Conservation (phyloP, 1,139 yeast species). For the Nakaseomyces bracarensis region DNA sequence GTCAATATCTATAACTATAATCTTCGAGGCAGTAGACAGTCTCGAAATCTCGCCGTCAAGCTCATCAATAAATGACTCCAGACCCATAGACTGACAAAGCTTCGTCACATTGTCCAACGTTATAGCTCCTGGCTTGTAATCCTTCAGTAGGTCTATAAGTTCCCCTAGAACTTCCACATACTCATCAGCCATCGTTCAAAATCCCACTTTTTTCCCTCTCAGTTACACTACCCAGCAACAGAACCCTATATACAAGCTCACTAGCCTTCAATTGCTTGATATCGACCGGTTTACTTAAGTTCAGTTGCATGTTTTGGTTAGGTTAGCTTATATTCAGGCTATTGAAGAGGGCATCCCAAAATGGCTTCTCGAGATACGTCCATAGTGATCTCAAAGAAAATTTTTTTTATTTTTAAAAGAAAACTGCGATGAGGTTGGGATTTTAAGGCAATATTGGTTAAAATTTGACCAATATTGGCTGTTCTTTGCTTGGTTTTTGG, state of each 20-base stretch:
- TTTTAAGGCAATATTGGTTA: too few species aligned
- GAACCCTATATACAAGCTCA: not conserved
- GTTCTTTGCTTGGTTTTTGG: too few species aligned
- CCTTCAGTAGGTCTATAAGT: constrained; percentile 27
- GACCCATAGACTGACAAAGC: constrained; percentile 30
- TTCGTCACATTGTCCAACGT: constrained; percentile 31
- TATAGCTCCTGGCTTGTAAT: constrained; percentile 31
- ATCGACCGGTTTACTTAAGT: too few species aligned
- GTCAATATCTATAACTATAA: constrained; percentile 33
- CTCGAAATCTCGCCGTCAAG: constrained; percentile 24
- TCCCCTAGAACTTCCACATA: constrained; percentile 24
- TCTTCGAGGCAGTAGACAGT: constrained; percentile 32
- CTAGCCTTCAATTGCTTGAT: too few species aligned
- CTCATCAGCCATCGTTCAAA: constrained; percentile 24
- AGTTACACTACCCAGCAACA: not conserved
- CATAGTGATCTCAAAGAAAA: too few species aligned
- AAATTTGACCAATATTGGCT: too few species aligned
- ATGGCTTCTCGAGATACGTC: too few species aligned
- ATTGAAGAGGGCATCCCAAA: too few species aligned
- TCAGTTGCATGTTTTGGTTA: too few species aligned
- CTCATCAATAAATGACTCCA: constrained; percentile 32
- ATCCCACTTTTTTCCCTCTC: not conserved
- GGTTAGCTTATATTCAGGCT: too few species aligned
- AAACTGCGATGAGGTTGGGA: too few species aligned
- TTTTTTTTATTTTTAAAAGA: too few species aligned